Base-by-base conservation (phyloP, 139 green algal species). In the Pseudopediastrum boryanum region DNA sequence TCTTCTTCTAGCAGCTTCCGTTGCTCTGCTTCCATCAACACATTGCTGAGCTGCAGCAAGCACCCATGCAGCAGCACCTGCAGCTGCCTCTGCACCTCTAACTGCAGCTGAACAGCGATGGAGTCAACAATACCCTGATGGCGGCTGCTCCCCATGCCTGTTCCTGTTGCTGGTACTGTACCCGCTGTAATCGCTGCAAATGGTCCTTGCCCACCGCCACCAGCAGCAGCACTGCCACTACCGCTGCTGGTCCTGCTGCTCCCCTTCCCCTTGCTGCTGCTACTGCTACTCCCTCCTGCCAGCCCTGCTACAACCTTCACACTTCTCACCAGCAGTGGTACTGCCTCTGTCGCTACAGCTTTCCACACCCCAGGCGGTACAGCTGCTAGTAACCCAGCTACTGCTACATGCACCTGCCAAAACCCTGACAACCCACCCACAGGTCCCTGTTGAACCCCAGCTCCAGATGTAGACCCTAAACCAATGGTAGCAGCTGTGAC, bases 201-300 rank as follows among this genome's bases (percentile, higher is more conserved):
- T 54, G 23, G 41, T 9, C 41, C 42, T 72, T 33, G 42, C 56
- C 36, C 43, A 29, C 74, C 62, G 65, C 3, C 36, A 62, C 54
- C 44, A 51, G 62, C 62, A 81, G 43, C 35, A 81, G 62, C 62
- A 74, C 33, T n/a, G 73, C 44, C 44, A 72, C 44, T 0, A 46
- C 46, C 1, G 44, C 23, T 3, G 42, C 33, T 6, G 29, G 16
- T 31, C 23, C 61, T 27, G 61, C n/a, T 27, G 25, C 35, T 31
- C 9, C 38, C 2, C 31, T 27, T 25, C 8, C 54, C 31, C 54
- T 25, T 6, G 54, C n/a, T 27, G 54, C 54, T 7, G 54, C 31
- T 6, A 27, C 31, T 6, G 33, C n/a, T 27, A 64, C 7, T 6
- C n/a, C 54, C n/a, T n/a, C n/a, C n/a, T n/a, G n/a, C n/a, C n/a